Conservation (phyloP, 208 protist species). For the Kentomonas sorsogonicus region DNA sequence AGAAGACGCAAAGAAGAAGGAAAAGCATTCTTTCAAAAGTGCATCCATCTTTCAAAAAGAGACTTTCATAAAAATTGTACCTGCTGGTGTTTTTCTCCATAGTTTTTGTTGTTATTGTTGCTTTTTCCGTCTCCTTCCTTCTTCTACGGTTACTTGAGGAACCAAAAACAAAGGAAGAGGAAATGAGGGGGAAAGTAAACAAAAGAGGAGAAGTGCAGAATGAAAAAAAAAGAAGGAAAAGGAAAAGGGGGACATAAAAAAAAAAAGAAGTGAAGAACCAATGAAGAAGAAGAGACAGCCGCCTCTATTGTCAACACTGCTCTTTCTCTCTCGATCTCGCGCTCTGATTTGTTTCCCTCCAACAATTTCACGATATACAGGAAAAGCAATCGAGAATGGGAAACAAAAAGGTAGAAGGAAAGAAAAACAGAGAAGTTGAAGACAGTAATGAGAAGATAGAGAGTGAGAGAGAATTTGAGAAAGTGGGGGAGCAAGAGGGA, state of each 20-base stretch:
- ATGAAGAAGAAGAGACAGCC: too few relatives aligned
- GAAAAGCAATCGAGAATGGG: too few relatives aligned
- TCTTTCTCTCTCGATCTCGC: too few relatives aligned
- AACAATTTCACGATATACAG: too few relatives aligned
- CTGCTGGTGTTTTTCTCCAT: constrained; percentile 2
- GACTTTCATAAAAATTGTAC: too few relatives aligned
- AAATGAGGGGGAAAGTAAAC: not conserved
- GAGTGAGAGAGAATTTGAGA: too few relatives aligned
- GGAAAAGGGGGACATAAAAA: constrained; percentile 7
- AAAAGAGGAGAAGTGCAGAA: constrained; percentile 2
- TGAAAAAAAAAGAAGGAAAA: not conserved
- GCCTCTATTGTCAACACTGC: too few relatives aligned
- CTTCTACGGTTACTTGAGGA: not conserved
- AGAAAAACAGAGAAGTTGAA: too few relatives aligned
- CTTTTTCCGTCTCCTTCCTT: not conserved
- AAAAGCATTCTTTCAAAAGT: constrained; percentile 13
- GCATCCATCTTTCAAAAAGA: not conserved
- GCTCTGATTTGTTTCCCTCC: too few relatives aligned
- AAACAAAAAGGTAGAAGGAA: too few relatives aligned
- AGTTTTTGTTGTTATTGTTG: not conserved
- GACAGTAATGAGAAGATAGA: too few relatives aligned
- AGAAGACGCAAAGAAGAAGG: constrained; percentile 8
- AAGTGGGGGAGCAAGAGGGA: too few relatives aligned
- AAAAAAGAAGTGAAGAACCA: constrained; percentile 6
- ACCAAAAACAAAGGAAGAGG: not conserved